Conservation (phyloP, 441 rosid species). For the Populus hybrid region DNA sequence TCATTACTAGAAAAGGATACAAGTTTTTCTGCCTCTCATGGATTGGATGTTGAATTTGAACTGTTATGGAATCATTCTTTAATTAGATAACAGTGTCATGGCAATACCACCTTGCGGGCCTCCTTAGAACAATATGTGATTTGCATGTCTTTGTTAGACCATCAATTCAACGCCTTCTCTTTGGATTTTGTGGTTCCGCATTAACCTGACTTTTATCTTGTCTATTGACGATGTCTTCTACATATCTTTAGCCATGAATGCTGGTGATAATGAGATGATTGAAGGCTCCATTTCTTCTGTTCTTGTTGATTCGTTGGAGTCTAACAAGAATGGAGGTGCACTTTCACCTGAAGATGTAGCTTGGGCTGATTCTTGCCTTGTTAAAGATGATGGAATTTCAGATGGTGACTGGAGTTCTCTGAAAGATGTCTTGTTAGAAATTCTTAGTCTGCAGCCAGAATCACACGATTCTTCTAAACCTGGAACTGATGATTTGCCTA, state of each 20-base stretch:
- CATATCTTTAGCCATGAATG: constrained; percentile 43
- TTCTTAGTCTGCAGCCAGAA: constrained; percentile 38
- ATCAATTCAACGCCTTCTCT: background rate
- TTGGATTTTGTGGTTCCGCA: constrained; percentile 1
- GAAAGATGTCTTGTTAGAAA: constrained; percentile 56
- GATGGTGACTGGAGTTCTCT: constrained; percentile 49
- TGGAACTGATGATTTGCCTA: constrained; percentile 6
- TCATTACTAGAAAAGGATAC: background rate
- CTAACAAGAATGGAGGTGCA: constrained; percentile 30
- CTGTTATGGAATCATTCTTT: background rate
- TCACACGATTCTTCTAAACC: constrained; percentile 23
- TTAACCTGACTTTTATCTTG: background rate
- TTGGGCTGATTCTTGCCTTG: constrained; percentile 84
- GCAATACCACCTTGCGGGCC: background rate
- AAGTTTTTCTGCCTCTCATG: background rate
- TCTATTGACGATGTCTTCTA: constrained; percentile 7
- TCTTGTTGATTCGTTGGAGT: constrained; percentile 31
- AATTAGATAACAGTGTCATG: background rate
- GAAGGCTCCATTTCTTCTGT: constrained; percentile 34
- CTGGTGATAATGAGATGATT: constrained; percentile 29
- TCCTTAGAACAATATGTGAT: background rate
- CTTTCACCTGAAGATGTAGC: constrained; percentile 61
- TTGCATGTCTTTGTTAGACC: background rate
- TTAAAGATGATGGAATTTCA: constrained; percentile 43
- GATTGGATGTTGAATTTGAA: background rate